A percentile compares a stretch with the other conserved stretches of the same genome.
Conservation (phyloP, 1,139 yeast species). For the Lodderomyces beijingensis region DNA sequence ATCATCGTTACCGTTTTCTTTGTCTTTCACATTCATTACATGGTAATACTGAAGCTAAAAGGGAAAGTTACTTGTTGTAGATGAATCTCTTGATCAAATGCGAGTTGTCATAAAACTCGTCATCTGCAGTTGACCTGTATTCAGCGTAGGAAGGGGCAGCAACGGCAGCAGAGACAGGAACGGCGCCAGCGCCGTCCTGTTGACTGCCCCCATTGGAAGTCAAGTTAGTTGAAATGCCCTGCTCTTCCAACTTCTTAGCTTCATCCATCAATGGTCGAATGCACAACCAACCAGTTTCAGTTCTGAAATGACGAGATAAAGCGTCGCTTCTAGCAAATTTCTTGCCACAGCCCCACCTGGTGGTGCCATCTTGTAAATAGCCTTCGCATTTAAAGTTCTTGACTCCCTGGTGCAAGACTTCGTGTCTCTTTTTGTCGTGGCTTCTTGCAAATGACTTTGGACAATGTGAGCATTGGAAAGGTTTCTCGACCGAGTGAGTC, state of each 20-base stretch:
- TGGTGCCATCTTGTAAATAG: constrained; percentile 43
- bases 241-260: constrained; percentile 24
- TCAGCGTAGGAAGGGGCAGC: constrained; percentile 1
- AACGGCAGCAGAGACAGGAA: constrained; percentile 3
- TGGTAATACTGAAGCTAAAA: no score
- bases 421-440: constrained; percentile 57
- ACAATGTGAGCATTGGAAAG: constrained; percentile 47
- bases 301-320: constrained; percentile 52
- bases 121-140: constrained; percentile 1
- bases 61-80: constrained; percentile 14
- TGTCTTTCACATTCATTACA: no score
- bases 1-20: no score
- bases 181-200: neutral
- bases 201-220: constrained; percentile 1
- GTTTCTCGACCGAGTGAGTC: constrained; percentile 54
- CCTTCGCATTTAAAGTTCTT: constrained; percentile 57
- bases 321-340: constrained; percentile 58
- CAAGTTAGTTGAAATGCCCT: constrained; percentile 1
- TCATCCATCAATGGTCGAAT: constrained; percentile 54
- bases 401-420: constrained; percentile 49
- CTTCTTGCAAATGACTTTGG: constrained; percentile 50
- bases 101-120: constrained; percentile 16
- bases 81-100: constrained; percentile 17
- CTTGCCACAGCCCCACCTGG: constrained; percentile 59
- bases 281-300: constrained; percentile 58